A percentile compares a stretch with the other conserved stretches of the same genome.
Evolutionary conservation across 2,329 filamentous ascomycete species (phyloP).

Genomic region (Penicillium sp.): DNA sequence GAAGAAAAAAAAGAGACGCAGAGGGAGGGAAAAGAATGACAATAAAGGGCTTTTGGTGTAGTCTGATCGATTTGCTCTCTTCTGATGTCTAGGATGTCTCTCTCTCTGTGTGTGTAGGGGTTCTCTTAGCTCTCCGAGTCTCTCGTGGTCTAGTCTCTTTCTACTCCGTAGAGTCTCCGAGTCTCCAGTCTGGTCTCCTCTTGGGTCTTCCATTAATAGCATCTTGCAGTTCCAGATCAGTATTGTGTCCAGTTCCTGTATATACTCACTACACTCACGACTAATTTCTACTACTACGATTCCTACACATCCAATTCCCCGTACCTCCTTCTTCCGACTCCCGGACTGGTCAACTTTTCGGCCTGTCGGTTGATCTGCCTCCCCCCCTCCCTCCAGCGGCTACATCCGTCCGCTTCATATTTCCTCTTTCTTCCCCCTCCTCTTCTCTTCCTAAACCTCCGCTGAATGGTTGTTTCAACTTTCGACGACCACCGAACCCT

Average conservation of each 20-base stretch:
- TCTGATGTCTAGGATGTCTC: not conserved
- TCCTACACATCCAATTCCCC: not conserved
- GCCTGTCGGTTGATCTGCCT: slow-evolving; percentile 11
- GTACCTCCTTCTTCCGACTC: not conserved
- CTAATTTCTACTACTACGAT: not conserved
- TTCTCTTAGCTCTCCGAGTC: no score
- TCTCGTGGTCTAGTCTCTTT: no score
- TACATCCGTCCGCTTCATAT: slow-evolving; percentile 24
- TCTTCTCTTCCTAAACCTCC: not conserved
- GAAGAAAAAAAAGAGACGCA: not conserved
- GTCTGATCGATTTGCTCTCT: not conserved
- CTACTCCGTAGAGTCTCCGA: not conserved
- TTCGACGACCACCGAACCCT: not conserved
- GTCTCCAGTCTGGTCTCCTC: slow-evolving; percentile 6
- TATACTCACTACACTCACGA: not conserved
- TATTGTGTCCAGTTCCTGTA: not conserved
- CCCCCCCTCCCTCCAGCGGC: slow-evolving; percentile 12
- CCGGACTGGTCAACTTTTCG: not conserved
- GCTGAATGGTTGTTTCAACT: not conserved
- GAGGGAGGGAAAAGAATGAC: not conserved
- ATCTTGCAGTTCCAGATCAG: not conserved
- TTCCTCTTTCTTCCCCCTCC: slow-evolving; percentile 15
- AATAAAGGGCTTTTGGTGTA: not conserved
- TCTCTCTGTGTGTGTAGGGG: not conserved
- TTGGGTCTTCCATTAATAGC: slow-evolving; percentile 19